These are phyloP conservation scores for Quercus agrifolia DNA, from an alignment of 306 rosid species.

Conservation along the genomic window DNA sequence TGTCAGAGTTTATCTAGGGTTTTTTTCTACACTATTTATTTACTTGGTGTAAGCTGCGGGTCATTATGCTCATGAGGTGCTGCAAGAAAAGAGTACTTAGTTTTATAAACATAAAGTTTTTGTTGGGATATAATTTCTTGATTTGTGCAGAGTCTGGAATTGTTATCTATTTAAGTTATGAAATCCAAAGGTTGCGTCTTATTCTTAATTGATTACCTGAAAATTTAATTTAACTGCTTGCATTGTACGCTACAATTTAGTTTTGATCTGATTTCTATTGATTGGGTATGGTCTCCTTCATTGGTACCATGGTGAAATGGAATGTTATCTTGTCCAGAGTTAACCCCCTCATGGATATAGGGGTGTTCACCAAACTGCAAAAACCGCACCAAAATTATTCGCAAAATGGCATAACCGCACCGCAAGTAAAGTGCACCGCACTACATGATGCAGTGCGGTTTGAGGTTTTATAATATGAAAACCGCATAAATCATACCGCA, in stretches of 20 bases:
- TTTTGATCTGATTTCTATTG: neutral
- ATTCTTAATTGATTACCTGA: neutral
- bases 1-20: conserved; percentile 11
- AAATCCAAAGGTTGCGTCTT: neutral
- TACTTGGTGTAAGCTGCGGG: conserved; percentile 25
- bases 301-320: neutral
- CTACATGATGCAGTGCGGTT: too few relatives aligned
- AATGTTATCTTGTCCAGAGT: neutral
- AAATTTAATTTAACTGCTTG: neutral
- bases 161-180: neutral
- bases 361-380: too few relatives aligned
- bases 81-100: conserved; percentile 24
- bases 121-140: conserved; percentile 32
- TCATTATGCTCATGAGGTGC: conserved; percentile 1
- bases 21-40: conserved; percentile 12
- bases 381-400: accelerated
- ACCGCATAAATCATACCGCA: too few relatives aligned
- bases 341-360: too few relatives aligned
- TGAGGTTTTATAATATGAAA: too few relatives aligned
- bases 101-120: conserved; percentile 8
- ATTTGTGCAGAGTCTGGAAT: conserved; percentile 13
- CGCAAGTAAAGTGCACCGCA: too few relatives aligned
- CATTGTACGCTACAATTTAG: neutral
- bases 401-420: too few relatives aligned
- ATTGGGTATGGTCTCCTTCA: neutral